Evolutionary conservation across 2,329 filamentous ascomycete species (phyloP), one percentile per base, ranked within the genome.

Genomic region (Calycina herbarum): DNA sequence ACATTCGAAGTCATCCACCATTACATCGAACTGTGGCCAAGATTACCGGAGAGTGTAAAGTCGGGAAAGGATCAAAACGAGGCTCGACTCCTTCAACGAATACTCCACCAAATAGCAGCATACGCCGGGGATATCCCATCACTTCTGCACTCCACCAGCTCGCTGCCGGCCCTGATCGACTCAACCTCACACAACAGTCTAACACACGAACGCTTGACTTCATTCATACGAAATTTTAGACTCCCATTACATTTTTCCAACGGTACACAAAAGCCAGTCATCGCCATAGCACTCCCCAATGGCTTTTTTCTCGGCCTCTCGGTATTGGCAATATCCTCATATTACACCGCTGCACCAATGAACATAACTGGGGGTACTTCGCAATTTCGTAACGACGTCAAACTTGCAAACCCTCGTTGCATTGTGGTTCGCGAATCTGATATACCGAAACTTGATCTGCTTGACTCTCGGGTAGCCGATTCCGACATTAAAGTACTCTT

Each of bases 341-440:
- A 80, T 66, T 85, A 83, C 70, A 82, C 79, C 5, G 80, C 82
- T 51, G 83, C 83, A 1, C 84, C 84, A 0, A 79, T 86, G 68
- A 83, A 82, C 59, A 78, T 82, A 6, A 78, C 79, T 1, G 81
- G 79, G 10, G 82, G 82, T 3, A 73, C 77, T 1, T 81, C 82
- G 56, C 83, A 86, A 69, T 82, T 85, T 67, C 78, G 79, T 27
- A 77, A 79, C 5, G 84, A 86, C 71, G 78, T 85, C 1, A 69
- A 79, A 13, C 82, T 83, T 62, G 78, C 81, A 6, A 76, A 78
- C 29, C 81, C 83, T 1, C 76, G 78, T 62, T 77, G 79, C 58
- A 79, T 86, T 27, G 70, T 86, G 4, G 82, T 80, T 1, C 79
- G 80, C 1, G 68, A 71, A 0, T 72, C 77, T 1, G 80, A 83